Conservation (phyloP, 2,329 filamentous ascomycete genomes). For the Tolypocladium inflatum region DNA sequence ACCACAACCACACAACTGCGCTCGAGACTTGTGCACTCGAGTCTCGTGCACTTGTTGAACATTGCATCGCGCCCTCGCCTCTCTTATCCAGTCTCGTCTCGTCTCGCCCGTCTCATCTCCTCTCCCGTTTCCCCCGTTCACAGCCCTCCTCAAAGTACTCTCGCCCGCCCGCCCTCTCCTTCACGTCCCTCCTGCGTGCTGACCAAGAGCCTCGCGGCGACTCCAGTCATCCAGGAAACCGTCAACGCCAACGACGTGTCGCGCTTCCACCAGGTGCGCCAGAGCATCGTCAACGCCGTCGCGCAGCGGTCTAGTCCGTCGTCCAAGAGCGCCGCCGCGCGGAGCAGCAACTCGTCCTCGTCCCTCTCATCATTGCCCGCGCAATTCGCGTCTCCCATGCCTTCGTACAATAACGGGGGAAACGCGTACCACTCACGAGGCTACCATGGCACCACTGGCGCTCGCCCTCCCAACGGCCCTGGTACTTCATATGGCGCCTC, state of each 20-base stretch:
- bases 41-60: neutral
- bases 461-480: slow-evolving; percentile 8
- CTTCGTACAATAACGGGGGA: slow-evolving; percentile 8
- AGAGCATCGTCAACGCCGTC: slow-evolving; percentile 28
- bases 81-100: neutral
- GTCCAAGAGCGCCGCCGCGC: slow-evolving; percentile 7
- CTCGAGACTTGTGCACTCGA: neutral
- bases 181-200: neutral
- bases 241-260: slow-evolving; percentile 25
- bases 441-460: slow-evolving; percentile 4
- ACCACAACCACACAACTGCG: neutral
- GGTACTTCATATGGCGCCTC: slow-evolving; percentile 8
- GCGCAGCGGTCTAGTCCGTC: slow-evolving; percentile 17
- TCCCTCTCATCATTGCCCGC: slow-evolving; percentile 1
- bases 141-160: neutral
- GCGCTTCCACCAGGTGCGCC: slow-evolving; percentile 32
- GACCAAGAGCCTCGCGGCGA: neutral
- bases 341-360: neutral
- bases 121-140: neutral
- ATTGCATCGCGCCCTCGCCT: neutral
- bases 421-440: slow-evolving; percentile 6
- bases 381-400: slow-evolving; percentile 10
- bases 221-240: slow-evolving; percentile 31
- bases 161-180: neutral
- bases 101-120: neutral